Conservation (phyloP, 2,329 filamentous ascomycete species). For the Calycina marina region DNA sequence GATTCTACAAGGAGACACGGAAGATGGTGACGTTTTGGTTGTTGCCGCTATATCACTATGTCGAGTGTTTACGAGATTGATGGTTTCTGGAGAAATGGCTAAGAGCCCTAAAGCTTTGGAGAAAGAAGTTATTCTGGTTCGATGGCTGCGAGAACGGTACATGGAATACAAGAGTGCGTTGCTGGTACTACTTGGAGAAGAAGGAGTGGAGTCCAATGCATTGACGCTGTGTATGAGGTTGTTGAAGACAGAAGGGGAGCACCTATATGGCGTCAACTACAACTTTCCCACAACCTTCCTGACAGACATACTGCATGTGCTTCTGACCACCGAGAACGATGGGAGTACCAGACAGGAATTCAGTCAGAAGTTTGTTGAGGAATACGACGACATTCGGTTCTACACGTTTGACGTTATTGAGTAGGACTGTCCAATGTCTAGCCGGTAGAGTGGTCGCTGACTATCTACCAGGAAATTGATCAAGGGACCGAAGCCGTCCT, state of each 20-base stretch:
- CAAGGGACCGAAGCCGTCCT: too few species aligned
- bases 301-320: conserved; percentile 42
- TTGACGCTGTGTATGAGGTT: conserved; percentile 72
- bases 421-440: conserved; percentile 30
- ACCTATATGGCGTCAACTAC: conserved; percentile 46
- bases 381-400: conserved; percentile 74
- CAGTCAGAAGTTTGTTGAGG: conserved; percentile 60
- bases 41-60: conserved; percentile 70
- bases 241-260: conserved; percentile 62
- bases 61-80: conserved; percentile 69
- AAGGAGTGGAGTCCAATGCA: conserved; percentile 53
- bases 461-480: conserved; percentile 23
- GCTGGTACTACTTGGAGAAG: conserved; percentile 41
- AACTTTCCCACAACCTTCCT: conserved; percentile 58
- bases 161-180: conserved; percentile 55
- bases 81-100: conserved; percentile 57
- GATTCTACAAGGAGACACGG: conserved; percentile 35
- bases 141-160: conserved; percentile 66
- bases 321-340: conserved; percentile 43
- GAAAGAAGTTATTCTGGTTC: conserved; percentile 58
- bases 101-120: conserved; percentile 51
- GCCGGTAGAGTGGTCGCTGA: conserved; percentile 5
- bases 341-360: conserved; percentile 57
- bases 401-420: conserved; percentile 64
- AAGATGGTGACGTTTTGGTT: conserved; percentile 40